Base-by-base conservation (phyloP, 2,329 filamentous ascomycete species). In the Coniochaeta hoffmannii region DNA sequence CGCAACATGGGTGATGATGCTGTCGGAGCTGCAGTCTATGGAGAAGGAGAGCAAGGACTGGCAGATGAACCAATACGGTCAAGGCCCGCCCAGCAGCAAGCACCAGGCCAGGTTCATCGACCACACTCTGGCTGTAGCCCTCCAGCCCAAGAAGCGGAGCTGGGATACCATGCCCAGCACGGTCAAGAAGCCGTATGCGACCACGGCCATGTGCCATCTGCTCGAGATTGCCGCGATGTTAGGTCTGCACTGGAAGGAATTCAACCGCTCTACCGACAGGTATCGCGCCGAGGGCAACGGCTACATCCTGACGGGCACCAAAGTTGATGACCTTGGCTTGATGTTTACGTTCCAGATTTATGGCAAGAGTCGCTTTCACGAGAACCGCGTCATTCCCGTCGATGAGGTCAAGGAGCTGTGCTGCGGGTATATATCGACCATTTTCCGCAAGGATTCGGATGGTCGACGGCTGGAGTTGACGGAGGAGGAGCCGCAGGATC, bases 241-340 rank as follows among this genome's bases (percentile, higher is more conserved):
- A 15, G 79, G 81, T 8, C 71, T 84, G 8, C 75, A 84, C 65
- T 84, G 81, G 81, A 80, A 78, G 58, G 76, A 79, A 54, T 83
- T 83, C 59, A 77, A 82, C 60, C 71, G 77, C 32, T 73, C 66
- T 9, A 67, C 66, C 12, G 76, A 81, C 59, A 74, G 74, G 17
- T 78, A 82, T 52, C 75, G 75, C n/a, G 79, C 74, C 4, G 78
- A 81, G 55, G 79, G 79, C 22, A 82, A 82, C 58, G 79, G 79
- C 3, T 80, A 75, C 63, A 70, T 79, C 58, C 67, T 81, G 2
- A 70, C 76, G 1, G 78, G 79, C 6, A 69, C 71, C 46, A 68
- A 74, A 24, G 63, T 76, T 3, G 64, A 66, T 26, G 79, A 82
- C 4, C 69, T 82, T 0, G 81, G 81, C 7, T 68, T 82, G 46